Base-by-base conservation (phyloP, 1,139 yeast species). In the Geotrichum aggregatum region DNA sequence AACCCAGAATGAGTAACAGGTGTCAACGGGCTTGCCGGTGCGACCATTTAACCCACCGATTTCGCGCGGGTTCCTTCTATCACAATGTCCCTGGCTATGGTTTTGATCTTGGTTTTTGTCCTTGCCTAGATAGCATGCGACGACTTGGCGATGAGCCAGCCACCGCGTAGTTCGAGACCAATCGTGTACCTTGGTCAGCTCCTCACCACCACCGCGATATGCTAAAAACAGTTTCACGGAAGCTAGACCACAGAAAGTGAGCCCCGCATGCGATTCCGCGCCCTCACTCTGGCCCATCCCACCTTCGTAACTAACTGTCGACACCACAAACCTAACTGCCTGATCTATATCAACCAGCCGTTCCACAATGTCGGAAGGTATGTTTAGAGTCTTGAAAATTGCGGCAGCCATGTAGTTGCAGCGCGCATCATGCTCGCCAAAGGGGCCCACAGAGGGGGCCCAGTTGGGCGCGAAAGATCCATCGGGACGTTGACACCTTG, bases 1-100 rank as follows among this genome's bases (percentile, higher is more conserved):
- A 47, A 82, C 79, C 98, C 98, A 92, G 77, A 91, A 92, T 7
- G 87, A 79, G 67, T 92, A 92, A 70, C 98, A 92, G 0, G 96
- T 86, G 66, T 92, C 98, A 3, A 86, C 84, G 49, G 76, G 78
- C 66, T 92, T 92, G 65, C 89, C 88, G 24, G 80, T 81, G 48
- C 98, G 74, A 0, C 98, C 98, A 66, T 89, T 88, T 66, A 88
- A 84, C 0, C 95, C 95, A 1, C 97, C 97, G 31, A 31, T 63
- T 59, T 78, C 84, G n/a, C 69, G 72, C 0, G 59, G 59, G 40
- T 72, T 75, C 41, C 60, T 57, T 73, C 75, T 55, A 68, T 76
- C 58, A 56, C 68, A 71, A n/a, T 13, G 41, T 26, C 13, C 18
- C 16, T 50, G 47, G 7, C 53, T 42, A 48, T 45, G 57, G 61